Conservation (phyloP, 208 protist species). For the Leishmania gerbilli region DNA sequence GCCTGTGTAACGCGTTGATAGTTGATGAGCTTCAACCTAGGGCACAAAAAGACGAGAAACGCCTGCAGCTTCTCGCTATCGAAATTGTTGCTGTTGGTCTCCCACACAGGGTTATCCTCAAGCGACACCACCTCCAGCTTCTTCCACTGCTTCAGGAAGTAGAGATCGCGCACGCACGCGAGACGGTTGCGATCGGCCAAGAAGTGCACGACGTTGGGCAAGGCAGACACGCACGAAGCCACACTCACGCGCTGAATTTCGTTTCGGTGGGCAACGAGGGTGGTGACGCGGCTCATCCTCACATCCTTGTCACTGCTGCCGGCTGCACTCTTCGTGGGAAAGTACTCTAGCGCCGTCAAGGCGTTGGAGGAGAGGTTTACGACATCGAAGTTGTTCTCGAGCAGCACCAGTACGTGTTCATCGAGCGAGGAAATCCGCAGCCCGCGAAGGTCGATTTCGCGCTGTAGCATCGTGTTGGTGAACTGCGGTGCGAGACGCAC, state of each 20-base stretch:
- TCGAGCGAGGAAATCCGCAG: conserved; percentile 80
- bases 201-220: conserved; percentile 78
- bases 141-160: conserved; percentile 76
- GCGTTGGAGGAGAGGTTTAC: conserved; percentile 86
- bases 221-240: conserved; percentile 61
- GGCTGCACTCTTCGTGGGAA: conserved; percentile 34
- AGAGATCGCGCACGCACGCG: conserved; percentile 46
- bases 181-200: conserved; percentile 80
- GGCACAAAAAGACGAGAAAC: conserved; percentile 84
- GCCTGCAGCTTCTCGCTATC: conserved; percentile 57
- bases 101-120: conserved; percentile 70
- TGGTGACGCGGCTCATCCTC: conserved; percentile 61
- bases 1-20: conserved; percentile 75
- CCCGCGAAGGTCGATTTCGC: conserved; percentile 86
- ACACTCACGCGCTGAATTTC: conserved; percentile 79
- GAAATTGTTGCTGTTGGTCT: conserved; percentile 43
- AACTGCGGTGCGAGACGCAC: conserved; percentile 85
- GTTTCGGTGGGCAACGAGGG: conserved; percentile 82
- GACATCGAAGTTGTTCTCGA: conserved; percentile 85
- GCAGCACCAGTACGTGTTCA: conserved; percentile 59
- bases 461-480: conserved; percentile 79
- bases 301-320: conserved; percentile 15
- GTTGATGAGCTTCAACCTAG: conserved; percentile 82
- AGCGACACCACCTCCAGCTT: conserved; percentile 75
- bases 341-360: conserved; percentile 77